A percentile compares a stretch with the other conserved stretches of the same genome.
phyloP scores from a whole-genome alignment of 306 rosid genomes.

The Morella rubra region DNA sequence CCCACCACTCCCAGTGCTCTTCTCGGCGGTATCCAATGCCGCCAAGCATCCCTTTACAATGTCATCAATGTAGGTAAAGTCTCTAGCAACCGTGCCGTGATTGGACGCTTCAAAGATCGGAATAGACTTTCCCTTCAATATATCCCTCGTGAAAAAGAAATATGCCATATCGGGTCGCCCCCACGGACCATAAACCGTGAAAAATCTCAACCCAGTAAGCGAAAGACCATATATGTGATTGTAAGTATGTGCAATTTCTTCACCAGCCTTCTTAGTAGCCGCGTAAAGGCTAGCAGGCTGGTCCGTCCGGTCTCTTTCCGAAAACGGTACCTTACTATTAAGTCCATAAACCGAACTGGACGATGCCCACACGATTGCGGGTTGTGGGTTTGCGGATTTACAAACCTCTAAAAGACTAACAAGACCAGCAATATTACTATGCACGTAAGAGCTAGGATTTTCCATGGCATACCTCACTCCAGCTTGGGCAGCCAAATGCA shows the following conservation, averaged over 20 bases:
- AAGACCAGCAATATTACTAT: conserved; percentile 92
- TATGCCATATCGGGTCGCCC: conserved; percentile 99
- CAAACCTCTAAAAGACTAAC: conserved; percentile 90
- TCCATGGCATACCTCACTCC: conserved; percentile 99
- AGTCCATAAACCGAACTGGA: conserved; percentile 95
- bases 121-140: conserved; percentile 79
- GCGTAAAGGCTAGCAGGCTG: conserved; percentile 96
- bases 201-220: conserved; percentile 82
- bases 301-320: conserved; percentile 84
- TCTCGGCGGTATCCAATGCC: conserved; percentile 89
- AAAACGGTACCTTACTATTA: conserved; percentile 91
- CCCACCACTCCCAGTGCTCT: conserved; percentile 97
- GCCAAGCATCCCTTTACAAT: conserved; percentile 92
- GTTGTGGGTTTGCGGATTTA: conserved; percentile 80
- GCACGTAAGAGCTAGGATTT: conserved; percentile 92
- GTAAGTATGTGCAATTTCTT: conserved; percentile 93
- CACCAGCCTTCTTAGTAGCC: conserved; percentile 98
- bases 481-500: conserved; percentile 99
- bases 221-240: conserved; percentile 93
- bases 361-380: conserved; percentile 96
- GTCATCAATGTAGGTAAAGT: conserved; percentile 96
- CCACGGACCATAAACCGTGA: conserved; percentile 99
- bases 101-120: conserved; percentile 76
- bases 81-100: conserved; percentile 92
- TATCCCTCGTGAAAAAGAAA: conserved; percentile 85